Base-by-base conservation (phyloP, 495 filamentous ascomycete genomes). In the Amphirosellinia nigrospora region DNA sequence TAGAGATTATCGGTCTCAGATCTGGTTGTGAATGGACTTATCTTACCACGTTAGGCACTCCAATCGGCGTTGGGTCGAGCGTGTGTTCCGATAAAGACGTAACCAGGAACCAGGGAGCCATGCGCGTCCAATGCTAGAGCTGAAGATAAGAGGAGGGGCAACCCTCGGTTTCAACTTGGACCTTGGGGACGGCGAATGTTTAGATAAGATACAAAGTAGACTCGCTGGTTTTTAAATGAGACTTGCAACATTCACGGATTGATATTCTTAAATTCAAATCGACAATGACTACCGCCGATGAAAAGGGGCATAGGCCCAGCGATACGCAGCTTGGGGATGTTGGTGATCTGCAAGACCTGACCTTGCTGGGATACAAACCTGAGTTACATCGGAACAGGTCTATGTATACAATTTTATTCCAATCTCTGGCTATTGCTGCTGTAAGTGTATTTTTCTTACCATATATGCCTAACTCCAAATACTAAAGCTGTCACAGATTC, bases 361-460 rank as follows among this genome's bases (percentile, higher is more conserved):
- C 85, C 8, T 74, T 88, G 67, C 75, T 89, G 69, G 88, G 88
- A 8, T 90, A 89, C 73, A 88, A 88, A 79, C 88, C 89, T 55
- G 88, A 89, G 71, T 75, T 90, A 41, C 79, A 77, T 23, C 80
- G 87, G 21, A 88, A 89, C 75, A 75, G 80, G 32, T 82, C 80
- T n/a, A 82, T 82, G 79, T 79, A 78, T 43, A 82, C 80, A 23
- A 65, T 82, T 59, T 58, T 82, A 50, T 81, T 80, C 65, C 79
- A 82, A 72, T 79, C 78, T 11, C 61, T 82, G 53, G 80, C 80
- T 23, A 79, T 80, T 39, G 82, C 83, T 75, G 76, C 84, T 69
- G 86, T 82, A 78, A 48, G 81, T 79, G 4, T 11, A 3, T 52
- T 21, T 23, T 16, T 58, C 8, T 58, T n/a, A 21, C 21, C 1